Percentiles rank a stretch among this genome's conserved stretches.
Evolutionary conservation across 345 rosid genomes (phyloP).

Genomic region (Linum usitatissimum): DNA sequence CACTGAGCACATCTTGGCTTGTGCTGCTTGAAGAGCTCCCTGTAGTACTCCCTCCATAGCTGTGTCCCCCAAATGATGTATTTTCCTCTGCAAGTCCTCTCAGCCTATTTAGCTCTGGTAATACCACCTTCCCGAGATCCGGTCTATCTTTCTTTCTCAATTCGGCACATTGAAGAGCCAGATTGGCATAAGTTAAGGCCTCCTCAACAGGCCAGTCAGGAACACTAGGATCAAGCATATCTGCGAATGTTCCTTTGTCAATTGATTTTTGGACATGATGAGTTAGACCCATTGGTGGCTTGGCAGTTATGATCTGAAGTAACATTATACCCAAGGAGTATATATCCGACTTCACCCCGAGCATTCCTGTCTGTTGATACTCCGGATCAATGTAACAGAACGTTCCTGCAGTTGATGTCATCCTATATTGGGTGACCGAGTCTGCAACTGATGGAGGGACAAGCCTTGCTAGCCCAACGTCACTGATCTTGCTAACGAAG

Average conservation of each 20-base stretch:
- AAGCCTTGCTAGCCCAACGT: background rate
- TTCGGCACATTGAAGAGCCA: background rate
- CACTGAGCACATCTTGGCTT: too few relatives aligned
- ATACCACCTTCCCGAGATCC: background rate
- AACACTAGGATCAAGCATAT: background rate
- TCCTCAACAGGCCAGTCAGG: background rate
- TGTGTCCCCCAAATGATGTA: too few relatives aligned
- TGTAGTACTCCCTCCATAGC: too few relatives aligned
- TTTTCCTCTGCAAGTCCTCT: background rate
- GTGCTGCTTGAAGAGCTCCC: too few relatives aligned
- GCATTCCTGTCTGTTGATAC: background rate
- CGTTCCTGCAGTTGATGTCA: background rate
- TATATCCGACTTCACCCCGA: background rate
- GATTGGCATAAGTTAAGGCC: background rate
- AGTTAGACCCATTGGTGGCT: background rate
- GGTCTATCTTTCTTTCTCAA: background rate
- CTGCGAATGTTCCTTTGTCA: background rate
- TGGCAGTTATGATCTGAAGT: background rate
- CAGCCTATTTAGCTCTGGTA: background rate
- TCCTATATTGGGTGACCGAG: background rate
- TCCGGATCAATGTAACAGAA: slow-evolving; percentile 1
- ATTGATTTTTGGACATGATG: background rate
- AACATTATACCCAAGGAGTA: background rate
- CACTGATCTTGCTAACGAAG: too few relatives aligned
- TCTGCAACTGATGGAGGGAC: background rate